phyloP scores from a whole-genome alignment of 164 flowering plant genomes.

The Piper longum region DNA sequence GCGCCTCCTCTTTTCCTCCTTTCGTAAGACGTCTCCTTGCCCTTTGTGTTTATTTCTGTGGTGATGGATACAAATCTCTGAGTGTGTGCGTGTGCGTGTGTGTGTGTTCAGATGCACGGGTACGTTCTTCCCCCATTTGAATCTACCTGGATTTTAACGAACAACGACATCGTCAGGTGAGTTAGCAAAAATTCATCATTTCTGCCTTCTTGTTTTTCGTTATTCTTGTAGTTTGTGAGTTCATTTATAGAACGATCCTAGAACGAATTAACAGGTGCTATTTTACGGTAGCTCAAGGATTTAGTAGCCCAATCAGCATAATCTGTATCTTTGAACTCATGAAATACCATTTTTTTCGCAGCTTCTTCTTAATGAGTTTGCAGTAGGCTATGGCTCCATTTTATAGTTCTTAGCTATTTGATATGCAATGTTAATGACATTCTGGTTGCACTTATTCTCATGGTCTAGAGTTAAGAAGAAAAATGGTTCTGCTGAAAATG shows the following conservation, averaged over 20 bases:
- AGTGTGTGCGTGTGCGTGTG: neutral
- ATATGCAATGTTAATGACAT: neutral
- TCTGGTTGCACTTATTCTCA: neutral
- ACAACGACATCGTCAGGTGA: constrained; percentile 67
- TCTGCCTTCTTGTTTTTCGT: too few species aligned
- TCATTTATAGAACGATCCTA: too few species aligned
- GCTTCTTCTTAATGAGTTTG: too few species aligned
- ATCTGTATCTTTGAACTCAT: too few species aligned
- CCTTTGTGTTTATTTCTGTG: neutral
- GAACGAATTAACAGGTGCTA: too few species aligned
- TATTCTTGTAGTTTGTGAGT: too few species aligned
- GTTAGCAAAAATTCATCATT: constrained; percentile 4
- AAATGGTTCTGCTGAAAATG: constrained; percentile 6
- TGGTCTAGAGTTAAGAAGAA: constrained; percentile 47
- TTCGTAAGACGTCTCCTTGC: neutral
- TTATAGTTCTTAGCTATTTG: neutral
- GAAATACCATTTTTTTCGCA: too few species aligned
- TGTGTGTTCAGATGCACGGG: constrained; percentile 74
- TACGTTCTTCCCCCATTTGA: constrained; percentile 73
- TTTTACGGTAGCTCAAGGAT: too few species aligned
- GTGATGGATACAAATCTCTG: neutral
- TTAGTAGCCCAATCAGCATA: too few species aligned
- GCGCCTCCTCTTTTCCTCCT: constrained; percentile 1
- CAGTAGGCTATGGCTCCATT: too few species aligned
- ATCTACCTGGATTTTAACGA: constrained; percentile 54